Conservation (phyloP, 2,329 filamentous ascomycete genomes). For the Neopestalotiopsis clavispora region DNA sequence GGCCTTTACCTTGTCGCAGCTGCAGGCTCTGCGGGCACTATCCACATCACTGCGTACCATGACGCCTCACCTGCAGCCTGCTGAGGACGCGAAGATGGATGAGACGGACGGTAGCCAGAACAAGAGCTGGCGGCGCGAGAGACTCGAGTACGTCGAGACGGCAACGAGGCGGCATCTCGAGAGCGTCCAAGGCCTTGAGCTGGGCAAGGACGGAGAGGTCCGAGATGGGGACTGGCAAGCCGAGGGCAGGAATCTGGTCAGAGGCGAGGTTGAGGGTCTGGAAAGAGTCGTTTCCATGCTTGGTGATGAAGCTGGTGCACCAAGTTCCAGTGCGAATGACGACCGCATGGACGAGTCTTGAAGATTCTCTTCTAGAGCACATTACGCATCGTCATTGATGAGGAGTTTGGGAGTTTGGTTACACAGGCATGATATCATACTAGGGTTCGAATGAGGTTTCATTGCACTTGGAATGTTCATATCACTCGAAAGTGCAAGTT, state of each 20-base stretch:
- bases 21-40: constrained; percentile 77
- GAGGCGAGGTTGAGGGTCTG: constrained; percentile 61
- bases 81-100: constrained; percentile 36
- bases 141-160: constrained; percentile 82
- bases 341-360: constrained; percentile 35
- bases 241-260: constrained; percentile 52
- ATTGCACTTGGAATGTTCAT: neutral
- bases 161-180: constrained; percentile 81
- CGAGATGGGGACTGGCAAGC: constrained; percentile 69
- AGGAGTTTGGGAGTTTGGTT: neutral
- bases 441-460: neutral
- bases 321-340: constrained; percentile 4
- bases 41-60: constrained; percentile 65
- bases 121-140: constrained; percentile 69
- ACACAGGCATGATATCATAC: neutral
- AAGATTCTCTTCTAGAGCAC: neutral
- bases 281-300: constrained; percentile 56
- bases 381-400: neutral
- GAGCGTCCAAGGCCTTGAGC: constrained; percentile 67
- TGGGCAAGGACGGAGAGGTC: constrained; percentile 65
- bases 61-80: constrained; percentile 61
- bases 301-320: constrained; percentile 34
- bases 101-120: constrained; percentile 32
- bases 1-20: constrained; percentile 80
- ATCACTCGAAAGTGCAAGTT: neutral